A percentile compares a stretch with the other conserved stretches of the same genome.
Conservation (phyloP, 1,284 basidiomycete species). For the Rhodotorula sp. region DNA sequence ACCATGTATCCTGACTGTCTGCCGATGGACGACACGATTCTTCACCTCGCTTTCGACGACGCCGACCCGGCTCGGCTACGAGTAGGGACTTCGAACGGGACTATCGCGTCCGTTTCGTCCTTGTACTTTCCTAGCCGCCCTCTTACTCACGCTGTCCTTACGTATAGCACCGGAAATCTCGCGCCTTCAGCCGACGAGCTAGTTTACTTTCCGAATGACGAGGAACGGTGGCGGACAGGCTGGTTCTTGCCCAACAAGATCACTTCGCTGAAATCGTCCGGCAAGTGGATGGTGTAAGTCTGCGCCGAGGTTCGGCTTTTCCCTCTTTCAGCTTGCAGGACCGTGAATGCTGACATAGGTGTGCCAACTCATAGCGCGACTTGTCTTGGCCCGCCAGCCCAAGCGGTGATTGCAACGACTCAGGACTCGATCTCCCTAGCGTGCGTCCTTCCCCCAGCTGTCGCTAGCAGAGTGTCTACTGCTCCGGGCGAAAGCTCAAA, state of each 20-base stretch:
- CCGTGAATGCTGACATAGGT: too few relatives aligned
- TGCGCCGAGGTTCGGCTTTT: too few relatives aligned
- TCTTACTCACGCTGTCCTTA: neutral
- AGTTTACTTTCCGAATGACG: slow-evolving; percentile 36
- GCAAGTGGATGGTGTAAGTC: slow-evolving; percentile 21
- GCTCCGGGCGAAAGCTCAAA: too few relatives aligned
- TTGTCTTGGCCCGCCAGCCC: slow-evolving; percentile 32
- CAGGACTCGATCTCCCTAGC: slow-evolving; percentile 31
- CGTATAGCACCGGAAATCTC: slow-evolving; percentile 21
- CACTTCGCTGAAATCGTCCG: slow-evolving; percentile 21
- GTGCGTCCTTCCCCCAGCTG: neutral
- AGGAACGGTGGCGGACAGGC: slow-evolving; percentile 28
- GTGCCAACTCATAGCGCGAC: slow-evolving; percentile 23
- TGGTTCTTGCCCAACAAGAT: slow-evolving; percentile 30
- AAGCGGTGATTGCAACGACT: slow-evolving; percentile 31
- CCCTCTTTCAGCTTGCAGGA: too few relatives aligned
- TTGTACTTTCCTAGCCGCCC: neutral
- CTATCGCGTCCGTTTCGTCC: slow-evolving; percentile 27
- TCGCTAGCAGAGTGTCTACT: too few relatives aligned
- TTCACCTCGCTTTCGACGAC: slow-evolving; percentile 30
- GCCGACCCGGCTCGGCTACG: slow-evolving; percentile 6
- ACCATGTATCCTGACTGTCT: slow-evolving; percentile 31
- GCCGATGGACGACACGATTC: slow-evolving; percentile 31
- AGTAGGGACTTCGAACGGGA: slow-evolving; percentile 22
- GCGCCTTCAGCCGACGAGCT: slow-evolving; percentile 1